Base-by-base conservation (phyloP, 306 rosid genomes). In the Begonia peltatifolia region DNA sequence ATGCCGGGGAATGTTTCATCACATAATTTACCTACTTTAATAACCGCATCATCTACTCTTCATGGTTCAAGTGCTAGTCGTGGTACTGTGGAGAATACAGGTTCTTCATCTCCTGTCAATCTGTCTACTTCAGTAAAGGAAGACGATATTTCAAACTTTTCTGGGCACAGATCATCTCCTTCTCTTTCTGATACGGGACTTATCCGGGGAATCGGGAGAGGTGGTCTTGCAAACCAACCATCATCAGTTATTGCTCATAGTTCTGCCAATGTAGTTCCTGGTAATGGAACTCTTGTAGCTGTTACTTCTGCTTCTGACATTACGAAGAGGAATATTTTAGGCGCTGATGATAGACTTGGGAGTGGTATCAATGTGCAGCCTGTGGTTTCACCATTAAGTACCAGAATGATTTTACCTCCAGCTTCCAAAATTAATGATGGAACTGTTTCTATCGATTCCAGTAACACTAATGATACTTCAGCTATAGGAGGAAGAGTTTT, bases 331-430 rank as follows among this genome's bases (percentile, higher is more conserved):
- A 90, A 79, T 63, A 68, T 83, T 57, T 61, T 82, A 79, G 90
- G 74, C 56, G 74, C 81, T 55, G 95, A 85, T 64, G 97, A 90
- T 55, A 77, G 94, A 75, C 66, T 83, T 74, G 94, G 84, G 55
- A 80, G 74, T 70, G 74, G 90, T 70, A 79, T 83, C 54, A 62
- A 76, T 76, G 93, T 61, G 67, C 97, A 72, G 71, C 77, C 95
- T 61, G 76, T 84, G 63, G 78, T 63, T 60, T 80, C 95, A 41
- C 85, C 97, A 9, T 22, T 76, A 59, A 74, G 87, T 63, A 83
- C 67, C 50, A 75, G 84, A 67, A 58, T 79, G 69, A 74, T 73
- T 66, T 63, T 85, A 69, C 84, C 95, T 57, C 87, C 80, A 74
- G 77, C 74, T 65, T 58, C 73, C 14, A 90, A 76, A 75, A 76